phyloP scores from a whole-genome alignment of 805 yeast genomes.

The Yamadazyma kitorensis region DNA sequence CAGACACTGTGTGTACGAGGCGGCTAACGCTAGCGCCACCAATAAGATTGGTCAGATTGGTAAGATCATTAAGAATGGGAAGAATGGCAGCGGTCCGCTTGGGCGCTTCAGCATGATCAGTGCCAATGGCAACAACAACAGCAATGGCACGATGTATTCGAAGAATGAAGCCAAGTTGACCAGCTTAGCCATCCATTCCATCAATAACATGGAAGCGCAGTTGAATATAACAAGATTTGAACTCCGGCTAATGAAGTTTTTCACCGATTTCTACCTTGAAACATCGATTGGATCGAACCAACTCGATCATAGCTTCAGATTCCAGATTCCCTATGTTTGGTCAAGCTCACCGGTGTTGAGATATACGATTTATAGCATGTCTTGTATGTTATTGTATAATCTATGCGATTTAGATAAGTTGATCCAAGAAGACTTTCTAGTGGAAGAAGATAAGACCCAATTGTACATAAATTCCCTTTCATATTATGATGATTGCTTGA shows the following conservation, averaged over 20 bases:
- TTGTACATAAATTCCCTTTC: slow-evolving; percentile 19
- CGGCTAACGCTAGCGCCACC: no score
- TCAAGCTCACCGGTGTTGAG: slow-evolving; percentile 3
- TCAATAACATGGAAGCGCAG: slow-evolving; percentile 4
- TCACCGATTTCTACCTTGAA: slow-evolving; percentile 5
- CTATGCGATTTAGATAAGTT: slow-evolving; percentile 4
- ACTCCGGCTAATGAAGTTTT: slow-evolving; percentile 9
- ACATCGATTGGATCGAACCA: slow-evolving; percentile 4
- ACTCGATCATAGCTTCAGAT: not conserved
- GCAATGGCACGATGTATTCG: not conserved
- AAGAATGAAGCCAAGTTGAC: not conserved
- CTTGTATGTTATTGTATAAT: slow-evolving; percentile 6
- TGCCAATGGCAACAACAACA: no score
- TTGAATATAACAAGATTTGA: slow-evolving; percentile 8
- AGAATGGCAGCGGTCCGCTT: no score
- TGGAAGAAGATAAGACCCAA: slow-evolving; percentile 1
- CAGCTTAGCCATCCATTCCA: not conserved
- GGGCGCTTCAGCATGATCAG: no score
- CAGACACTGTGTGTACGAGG: slow-evolving; percentile 18
- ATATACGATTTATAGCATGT: slow-evolving; percentile 4
- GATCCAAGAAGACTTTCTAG: not conserved
- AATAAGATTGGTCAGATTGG: no score
- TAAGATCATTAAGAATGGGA: no score
- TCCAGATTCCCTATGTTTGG: slow-evolving; percentile 8
- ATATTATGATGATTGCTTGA: slow-evolving; percentile 21